Evolutionary conservation across 140 eudicot genomes (phyloP).

Genomic region (Bidens hawaiensis): DNA sequence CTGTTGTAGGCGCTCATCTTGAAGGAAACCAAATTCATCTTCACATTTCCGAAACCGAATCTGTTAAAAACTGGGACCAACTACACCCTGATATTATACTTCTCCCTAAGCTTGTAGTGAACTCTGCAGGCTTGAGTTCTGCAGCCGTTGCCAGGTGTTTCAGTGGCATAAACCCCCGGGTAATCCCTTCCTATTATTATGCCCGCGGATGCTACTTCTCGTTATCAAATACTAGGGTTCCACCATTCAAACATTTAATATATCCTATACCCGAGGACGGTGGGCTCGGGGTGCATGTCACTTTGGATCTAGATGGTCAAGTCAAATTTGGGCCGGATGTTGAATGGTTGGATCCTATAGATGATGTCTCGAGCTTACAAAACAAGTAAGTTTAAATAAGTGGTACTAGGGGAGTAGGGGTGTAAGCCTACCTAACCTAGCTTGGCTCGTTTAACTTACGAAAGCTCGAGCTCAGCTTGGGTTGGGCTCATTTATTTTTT

Average conservation of each 20-base stretch:
- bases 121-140: constrained; percentile 78
- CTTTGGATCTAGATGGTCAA: constrained; percentile 80
- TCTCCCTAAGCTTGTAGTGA: constrained; percentile 63
- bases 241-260: constrained; percentile 70
- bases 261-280: constrained; percentile 97
- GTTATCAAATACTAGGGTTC: constrained; percentile 40
- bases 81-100: constrained; percentile 56
- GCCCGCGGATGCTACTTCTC: constrained; percentile 92
- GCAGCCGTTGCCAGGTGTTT: constrained; percentile 60
- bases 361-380: constrained; percentile 56
- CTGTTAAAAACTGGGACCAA: constrained; percentile 36
- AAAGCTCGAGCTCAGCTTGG: no score
- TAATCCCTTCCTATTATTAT: constrained; percentile 48
- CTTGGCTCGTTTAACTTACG: no score
- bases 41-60: constrained; percentile 51
- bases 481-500: no score
- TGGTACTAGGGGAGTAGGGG: no score
- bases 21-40: constrained; percentile 50
- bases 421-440: no score
- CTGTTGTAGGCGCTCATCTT: constrained; percentile 65
- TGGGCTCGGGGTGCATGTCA: constrained; percentile 90
- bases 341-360: constrained; percentile 64
- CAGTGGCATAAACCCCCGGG: constrained; percentile 33
- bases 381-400: constrained; percentile 46
- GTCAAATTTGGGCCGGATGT: constrained; percentile 92